phyloP scores from a whole-genome alignment of 2,329 filamentous ascomycete species.

The Thelonectria blattea region DNA sequence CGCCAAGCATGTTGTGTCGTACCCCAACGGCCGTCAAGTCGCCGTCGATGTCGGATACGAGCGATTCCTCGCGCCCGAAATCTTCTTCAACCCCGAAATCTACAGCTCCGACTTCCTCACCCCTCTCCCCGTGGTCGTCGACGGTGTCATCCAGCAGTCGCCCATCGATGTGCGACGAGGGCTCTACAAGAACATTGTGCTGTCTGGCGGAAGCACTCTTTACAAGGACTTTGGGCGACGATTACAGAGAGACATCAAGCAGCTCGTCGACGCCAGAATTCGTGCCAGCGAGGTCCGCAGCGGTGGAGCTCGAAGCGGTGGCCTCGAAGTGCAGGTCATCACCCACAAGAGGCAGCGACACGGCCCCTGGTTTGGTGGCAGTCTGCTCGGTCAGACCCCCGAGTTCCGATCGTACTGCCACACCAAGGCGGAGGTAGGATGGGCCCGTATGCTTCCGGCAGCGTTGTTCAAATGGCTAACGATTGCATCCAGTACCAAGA shows the following conservation, averaged over 20 bases:
- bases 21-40: conserved; percentile 84
- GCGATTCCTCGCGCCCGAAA: conserved; percentile 96
- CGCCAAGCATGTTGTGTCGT: conserved; percentile 84
- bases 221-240: conserved; percentile 98
- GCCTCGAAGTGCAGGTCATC: conserved; percentile 95
- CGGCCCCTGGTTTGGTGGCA: conserved; percentile 98
- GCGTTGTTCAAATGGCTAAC: conserved; percentile 16
- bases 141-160: conserved; percentile 95
- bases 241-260: conserved; percentile 95
- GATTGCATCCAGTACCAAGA: conserved; percentile 75
- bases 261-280: conserved; percentile 92
- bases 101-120: conserved; percentile 99
- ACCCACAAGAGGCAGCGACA: conserved; percentile 97
- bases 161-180: conserved; percentile 97
- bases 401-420: conserved; percentile 99
- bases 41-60: conserved; percentile 96
- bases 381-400: conserved; percentile 92
- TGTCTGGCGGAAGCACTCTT: conserved; percentile 94
- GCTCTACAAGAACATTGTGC: conserved; percentile 99
- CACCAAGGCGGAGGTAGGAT: conserved; percentile 75
- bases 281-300: conserved; percentile 89
- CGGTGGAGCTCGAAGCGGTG: conserved; percentile 90
- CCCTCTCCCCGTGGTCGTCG: conserved; percentile 90
- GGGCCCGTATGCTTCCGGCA: neutral
- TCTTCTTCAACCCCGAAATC: conserved; percentile 99